phyloP scores from a whole-genome alignment of 305 asterid species.

The Rubia balearica region DNA sequence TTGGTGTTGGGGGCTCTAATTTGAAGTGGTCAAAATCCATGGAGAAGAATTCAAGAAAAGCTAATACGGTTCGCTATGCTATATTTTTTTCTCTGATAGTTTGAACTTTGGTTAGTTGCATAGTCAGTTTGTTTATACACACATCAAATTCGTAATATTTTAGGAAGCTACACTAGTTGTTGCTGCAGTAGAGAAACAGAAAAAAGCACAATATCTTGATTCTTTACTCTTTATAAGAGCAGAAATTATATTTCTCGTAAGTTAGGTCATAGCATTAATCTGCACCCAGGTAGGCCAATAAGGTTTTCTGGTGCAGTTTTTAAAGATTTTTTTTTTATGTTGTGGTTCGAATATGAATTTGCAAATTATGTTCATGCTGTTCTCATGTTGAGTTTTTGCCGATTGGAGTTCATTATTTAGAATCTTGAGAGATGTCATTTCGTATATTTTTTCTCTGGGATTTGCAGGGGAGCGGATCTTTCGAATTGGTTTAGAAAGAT shows the following conservation, averaged over 20 bases:
- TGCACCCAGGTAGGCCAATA: slow-evolving; percentile 66
- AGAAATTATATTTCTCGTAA: slow-evolving; percentile 74
- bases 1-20: slow-evolving; percentile 70
- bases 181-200: slow-evolving; percentile 64
- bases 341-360: neutral
- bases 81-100: slow-evolving; percentile 12
- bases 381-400: neutral
- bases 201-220: slow-evolving; percentile 47
- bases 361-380: neutral
- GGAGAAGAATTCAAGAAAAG: slow-evolving; percentile 70
- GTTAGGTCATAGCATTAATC: slow-evolving; percentile 67
- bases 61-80: slow-evolving; percentile 58
- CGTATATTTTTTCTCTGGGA: slow-evolving; percentile 4
- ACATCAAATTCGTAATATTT: slow-evolving; percentile 20
- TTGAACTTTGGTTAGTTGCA: slow-evolving; percentile 8
- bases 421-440: neutral
- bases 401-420: neutral
- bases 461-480: slow-evolving; percentile 81
- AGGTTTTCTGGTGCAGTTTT: slow-evolving; percentile 78
- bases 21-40: slow-evolving; percentile 98
- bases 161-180: slow-evolving; percentile 82
- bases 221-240: slow-evolving; percentile 39
- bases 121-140: neutral
- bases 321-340: slow-evolving; percentile 13
- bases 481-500: slow-evolving; percentile 86